Evolutionary conservation across 2,329 filamentous ascomycete genomes (phyloP).

Genomic region (Plectosphaerella plurivora): DNA sequence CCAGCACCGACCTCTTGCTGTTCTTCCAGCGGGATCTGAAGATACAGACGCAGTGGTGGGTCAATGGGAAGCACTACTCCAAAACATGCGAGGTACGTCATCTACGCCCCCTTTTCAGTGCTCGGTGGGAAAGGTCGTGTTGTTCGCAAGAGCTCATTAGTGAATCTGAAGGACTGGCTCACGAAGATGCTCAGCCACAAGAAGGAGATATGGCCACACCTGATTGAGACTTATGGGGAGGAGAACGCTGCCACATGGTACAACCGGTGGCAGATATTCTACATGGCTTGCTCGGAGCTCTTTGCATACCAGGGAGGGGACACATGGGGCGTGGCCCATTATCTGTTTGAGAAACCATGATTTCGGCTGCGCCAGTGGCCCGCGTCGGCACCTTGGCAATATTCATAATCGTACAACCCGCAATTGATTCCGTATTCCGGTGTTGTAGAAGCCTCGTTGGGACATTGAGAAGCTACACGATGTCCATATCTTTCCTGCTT

Average conservation of each 20-base stretch:
- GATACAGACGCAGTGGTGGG: conserved; percentile 65
- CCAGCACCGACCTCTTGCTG: conserved; percentile 59
- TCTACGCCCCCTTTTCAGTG: background rate
- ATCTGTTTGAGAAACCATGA: conserved; percentile 57
- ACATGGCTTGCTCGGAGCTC: conserved; percentile 66
- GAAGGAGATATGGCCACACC: conserved; percentile 56
- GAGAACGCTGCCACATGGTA: conserved; percentile 58
- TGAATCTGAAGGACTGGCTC: conserved; percentile 50
- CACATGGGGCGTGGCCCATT: conserved; percentile 64
- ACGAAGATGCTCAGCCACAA: conserved; percentile 55
- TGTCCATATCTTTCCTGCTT: background rate
- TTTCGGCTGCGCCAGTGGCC: too few species aligned
- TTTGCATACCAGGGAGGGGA: conserved; percentile 63
- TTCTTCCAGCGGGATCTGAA: conserved; percentile 62
- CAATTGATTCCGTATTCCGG: too few species aligned
- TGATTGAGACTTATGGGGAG: conserved; percentile 62
- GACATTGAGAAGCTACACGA: too few species aligned
- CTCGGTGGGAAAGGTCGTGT: background rate
- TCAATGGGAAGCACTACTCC: conserved; percentile 63
- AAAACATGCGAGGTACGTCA: conserved; percentile 59
- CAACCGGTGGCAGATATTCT: conserved; percentile 68
- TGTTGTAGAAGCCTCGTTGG: too few species aligned
- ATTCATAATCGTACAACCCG: too few species aligned
- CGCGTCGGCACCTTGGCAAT: too few species aligned
- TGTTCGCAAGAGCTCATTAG: too few species aligned